A percentile compares a stretch with the other conserved stretches of the same genome.
Conservation (phyloP, 441 rosid species). For the Mallotus japonicus region DNA sequence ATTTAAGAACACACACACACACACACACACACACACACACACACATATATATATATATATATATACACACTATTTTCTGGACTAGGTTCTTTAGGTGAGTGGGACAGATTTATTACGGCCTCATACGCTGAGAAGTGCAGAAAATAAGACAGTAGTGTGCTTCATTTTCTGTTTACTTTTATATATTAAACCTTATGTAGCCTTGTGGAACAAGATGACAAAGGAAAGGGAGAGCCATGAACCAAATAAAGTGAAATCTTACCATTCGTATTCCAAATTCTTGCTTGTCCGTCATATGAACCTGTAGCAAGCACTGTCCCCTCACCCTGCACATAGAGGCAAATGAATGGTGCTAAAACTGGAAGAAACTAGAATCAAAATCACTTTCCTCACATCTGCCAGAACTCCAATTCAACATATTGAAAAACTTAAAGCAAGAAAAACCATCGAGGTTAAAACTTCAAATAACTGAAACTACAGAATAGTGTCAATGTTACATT, state of each 20-base stretch:
- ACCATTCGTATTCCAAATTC: slow-evolving; percentile 93
- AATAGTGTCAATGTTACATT: neutral
- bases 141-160: neutral
- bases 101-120: neutral
- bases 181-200: neutral
- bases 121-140: neutral
- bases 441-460: neutral
- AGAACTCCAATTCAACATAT: neutral
- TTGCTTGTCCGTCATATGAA: slow-evolving; percentile 97
- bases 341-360: slow-evolving; percentile 7
- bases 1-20: neutral
- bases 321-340: slow-evolving; percentile 60
- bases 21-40: too few relatives aligned
- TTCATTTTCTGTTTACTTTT: neutral
- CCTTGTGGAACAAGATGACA: neutral
- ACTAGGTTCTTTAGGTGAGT: neutral
- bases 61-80: neutral
- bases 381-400: slow-evolving; percentile 8
- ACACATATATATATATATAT: too few relatives aligned
- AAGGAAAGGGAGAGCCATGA: neutral
- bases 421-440: neutral
- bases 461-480: neutral
- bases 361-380: slow-evolving; percentile 1
- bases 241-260: slow-evolving; percentile 24
- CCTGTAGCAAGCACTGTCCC: slow-evolving; percentile 98